Base-by-base conservation (phyloP, 495 filamentous ascomycete genomes). In the Physcia stellaris region DNA sequence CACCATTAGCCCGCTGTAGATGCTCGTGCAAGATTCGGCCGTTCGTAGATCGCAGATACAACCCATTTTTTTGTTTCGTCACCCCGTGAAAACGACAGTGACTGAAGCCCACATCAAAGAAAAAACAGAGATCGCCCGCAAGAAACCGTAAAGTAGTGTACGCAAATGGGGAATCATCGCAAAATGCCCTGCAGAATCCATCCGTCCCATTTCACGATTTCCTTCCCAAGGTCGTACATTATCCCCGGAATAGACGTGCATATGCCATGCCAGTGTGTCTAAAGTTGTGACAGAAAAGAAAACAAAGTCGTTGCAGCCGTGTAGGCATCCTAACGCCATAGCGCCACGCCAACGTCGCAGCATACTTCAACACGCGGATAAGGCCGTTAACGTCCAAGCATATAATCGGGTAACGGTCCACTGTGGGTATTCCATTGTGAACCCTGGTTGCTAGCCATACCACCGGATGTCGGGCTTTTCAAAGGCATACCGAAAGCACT, bases 81-180 rank as follows among this genome's bases (percentile, higher is more conserved):
- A n/a, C n/a, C n/a, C n/a, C n/a, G n/a, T n/a, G n/a, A n/a, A 28
- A 28, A 28, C 9, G 26, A 28, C 26, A 13, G 9, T 7, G 26
- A 28, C 7, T 28, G 27, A 7, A 21, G 24, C 2, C 4, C 12
- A 35, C 35, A 39, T 21, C 43, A 17, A 31, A 22, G 24, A 41
- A 12, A 26, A 26, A 18, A 35, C 33, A n/a, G n/a, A n/a, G n/a
- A n/a, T n/a, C n/a, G n/a, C n/a, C n/a, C n/a, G n/a, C n/a, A n/a
- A n/a, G n/a, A n/a, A n/a, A n/a, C n/a, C n/a, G n/a, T n/a, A n/a
- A n/a, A n/a, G n/a, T n/a, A 23, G 4, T 34, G 36, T 40, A 34
- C 37, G 45, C 42, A 49, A 49, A 42, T 42, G 47, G 47, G 47
- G 47, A 49, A 49, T 49, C 47, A 49, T 49, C 42, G 38, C 43